Conservation (phyloP, 202 grass and related monocot species). For the Elaeis oleifera region DNA sequence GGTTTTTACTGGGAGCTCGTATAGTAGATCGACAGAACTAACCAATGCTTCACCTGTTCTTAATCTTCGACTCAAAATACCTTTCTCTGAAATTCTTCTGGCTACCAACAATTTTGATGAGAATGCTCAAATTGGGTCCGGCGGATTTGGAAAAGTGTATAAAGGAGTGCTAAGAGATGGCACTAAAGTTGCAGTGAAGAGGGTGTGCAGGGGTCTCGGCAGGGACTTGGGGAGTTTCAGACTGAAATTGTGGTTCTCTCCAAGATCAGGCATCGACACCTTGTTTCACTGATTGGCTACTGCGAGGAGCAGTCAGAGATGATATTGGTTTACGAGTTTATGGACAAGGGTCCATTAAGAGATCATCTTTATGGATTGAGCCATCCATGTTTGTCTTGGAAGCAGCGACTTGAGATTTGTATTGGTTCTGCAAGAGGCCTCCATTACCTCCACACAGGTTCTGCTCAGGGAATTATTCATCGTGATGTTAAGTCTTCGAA, state of each 20-base stretch:
- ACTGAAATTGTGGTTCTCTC: slow-evolving; percentile 17
- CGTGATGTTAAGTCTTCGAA: slow-evolving; percentile 19
- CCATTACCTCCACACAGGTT: slow-evolving; percentile 22
- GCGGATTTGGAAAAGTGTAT: slow-evolving; percentile 19
- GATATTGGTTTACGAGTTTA: slow-evolving; percentile 20
- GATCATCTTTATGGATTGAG: slow-evolving; percentile 16
- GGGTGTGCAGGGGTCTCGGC: slow-evolving; percentile 5
- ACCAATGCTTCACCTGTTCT: neutral
- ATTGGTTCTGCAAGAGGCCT: slow-evolving; percentile 16
- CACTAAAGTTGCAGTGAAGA: slow-evolving; percentile 14
- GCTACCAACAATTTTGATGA: slow-evolving; percentile 17
- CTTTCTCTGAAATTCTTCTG: slow-evolving; percentile 14
- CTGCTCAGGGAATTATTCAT: slow-evolving; percentile 10
- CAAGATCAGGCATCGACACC: slow-evolving; percentile 17
- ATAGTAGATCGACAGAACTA: slow-evolving; percentile 6
- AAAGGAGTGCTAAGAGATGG: slow-evolving; percentile 11
- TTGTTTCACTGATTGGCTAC: slow-evolving; percentile 18
- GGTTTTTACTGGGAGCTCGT: slow-evolving; percentile 2
- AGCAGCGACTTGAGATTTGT: slow-evolving; percentile 19
- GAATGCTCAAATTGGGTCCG: slow-evolving; percentile 5
- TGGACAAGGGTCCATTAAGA: slow-evolving; percentile 19
- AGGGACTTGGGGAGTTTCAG: slow-evolving; percentile 18
- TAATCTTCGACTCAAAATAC: slow-evolving; percentile 10
- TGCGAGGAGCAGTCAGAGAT: slow-evolving; percentile 16
- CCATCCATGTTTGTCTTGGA: slow-evolving; percentile 7